A percentile compares a stretch with the other conserved stretches of the same genome.
phyloP scores from a whole-genome alignment of 768 basidiomycete genomes.

The Tylopilus rubrobrunneus region DNA sequence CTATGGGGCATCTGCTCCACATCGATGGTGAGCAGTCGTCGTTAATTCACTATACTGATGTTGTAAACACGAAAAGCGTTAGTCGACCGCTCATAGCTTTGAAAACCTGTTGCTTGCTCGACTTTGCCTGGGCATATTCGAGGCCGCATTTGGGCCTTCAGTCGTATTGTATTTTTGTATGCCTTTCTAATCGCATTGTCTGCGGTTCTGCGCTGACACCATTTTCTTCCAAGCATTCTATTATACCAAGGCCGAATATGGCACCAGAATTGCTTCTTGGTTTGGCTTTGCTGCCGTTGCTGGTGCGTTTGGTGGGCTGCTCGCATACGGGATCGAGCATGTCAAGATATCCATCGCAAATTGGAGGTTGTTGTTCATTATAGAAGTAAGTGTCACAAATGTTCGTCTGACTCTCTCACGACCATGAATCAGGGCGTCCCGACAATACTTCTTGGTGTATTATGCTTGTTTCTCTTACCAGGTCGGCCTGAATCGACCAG shows the following conservation, averaged over 20 bases:
- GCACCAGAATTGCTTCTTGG: conserved; percentile 47
- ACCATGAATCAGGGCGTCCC: conserved; percentile 52
- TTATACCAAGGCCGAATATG: conserved; percentile 46
- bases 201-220: conserved; percentile 14
- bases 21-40: conserved; percentile 48
- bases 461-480: conserved; percentile 28
- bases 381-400: conserved; percentile 3
- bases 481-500: conserved; percentile 32
- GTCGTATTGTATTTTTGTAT: conserved; percentile 32
- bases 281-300: conserved; percentile 54
- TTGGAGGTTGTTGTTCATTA: conserved; percentile 37
- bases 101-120: conserved; percentile 28
- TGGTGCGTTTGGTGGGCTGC: conserved; percentile 54
- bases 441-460: conserved; percentile 27
- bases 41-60: neutral
- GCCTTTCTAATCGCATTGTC: neutral
- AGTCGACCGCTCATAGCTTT: conserved; percentile 29
- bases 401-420: neutral
- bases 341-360: conserved; percentile 33
- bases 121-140: no score
- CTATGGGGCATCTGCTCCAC: conserved; percentile 75
- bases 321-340: no score
- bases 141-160: conserved; percentile 4
- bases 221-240: conserved; percentile 38
- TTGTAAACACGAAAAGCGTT: neutral